A percentile compares a stretch with the other conserved stretches of the same genome.
These are phyloP conservation scores for Penicillium lividum DNA, from an alignment of 495 filamentous ascomycete species.

Conservation along the genomic window DNA sequence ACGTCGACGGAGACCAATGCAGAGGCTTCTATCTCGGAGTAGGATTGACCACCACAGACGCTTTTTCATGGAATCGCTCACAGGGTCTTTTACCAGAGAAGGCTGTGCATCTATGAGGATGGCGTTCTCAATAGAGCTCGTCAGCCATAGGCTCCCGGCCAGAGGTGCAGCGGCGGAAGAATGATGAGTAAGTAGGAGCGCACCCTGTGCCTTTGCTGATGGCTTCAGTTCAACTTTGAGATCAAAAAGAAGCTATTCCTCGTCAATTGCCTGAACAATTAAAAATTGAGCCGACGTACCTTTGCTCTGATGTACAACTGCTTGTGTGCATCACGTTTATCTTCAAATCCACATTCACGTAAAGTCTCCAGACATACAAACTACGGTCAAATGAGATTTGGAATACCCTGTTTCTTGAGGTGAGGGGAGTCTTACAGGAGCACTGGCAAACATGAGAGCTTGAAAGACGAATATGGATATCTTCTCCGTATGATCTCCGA, in stretches of 20 bases:
- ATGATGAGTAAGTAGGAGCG: constrained; percentile 45
- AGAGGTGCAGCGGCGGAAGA: constrained; percentile 38
- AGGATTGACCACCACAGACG: constrained; percentile 54
- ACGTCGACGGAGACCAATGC: constrained; percentile 48
- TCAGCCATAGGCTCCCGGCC: constrained; percentile 48
- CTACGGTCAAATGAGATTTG: constrained; percentile 17
- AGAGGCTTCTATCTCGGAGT: constrained; percentile 51
- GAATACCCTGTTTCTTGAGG: neutral
- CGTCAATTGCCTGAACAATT: too few relatives aligned
- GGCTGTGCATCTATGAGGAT: constrained; percentile 44
- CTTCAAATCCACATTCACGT: constrained; percentile 42
- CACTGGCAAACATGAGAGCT: constrained; percentile 48
- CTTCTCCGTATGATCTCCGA: constrained; percentile 21
- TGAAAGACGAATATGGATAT: constrained; percentile 52
- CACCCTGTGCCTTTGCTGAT: constrained; percentile 42
- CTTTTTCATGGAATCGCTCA: constrained; percentile 35
- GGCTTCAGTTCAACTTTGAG: constrained; percentile 31
- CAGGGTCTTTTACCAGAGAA: constrained; percentile 7
- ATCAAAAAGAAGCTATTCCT: constrained; percentile 28
- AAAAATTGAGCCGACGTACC: constrained; percentile 12
- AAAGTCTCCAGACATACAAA: constrained; percentile 44
- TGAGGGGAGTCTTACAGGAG: constrained; percentile 35
- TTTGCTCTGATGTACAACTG: constrained; percentile 47
- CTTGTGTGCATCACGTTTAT: constrained; percentile 43
- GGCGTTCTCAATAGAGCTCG: constrained; percentile 48